phyloP scores from a whole-genome alignment of 257 asterid species.

The Jacaranda mimosifolia region DNA sequence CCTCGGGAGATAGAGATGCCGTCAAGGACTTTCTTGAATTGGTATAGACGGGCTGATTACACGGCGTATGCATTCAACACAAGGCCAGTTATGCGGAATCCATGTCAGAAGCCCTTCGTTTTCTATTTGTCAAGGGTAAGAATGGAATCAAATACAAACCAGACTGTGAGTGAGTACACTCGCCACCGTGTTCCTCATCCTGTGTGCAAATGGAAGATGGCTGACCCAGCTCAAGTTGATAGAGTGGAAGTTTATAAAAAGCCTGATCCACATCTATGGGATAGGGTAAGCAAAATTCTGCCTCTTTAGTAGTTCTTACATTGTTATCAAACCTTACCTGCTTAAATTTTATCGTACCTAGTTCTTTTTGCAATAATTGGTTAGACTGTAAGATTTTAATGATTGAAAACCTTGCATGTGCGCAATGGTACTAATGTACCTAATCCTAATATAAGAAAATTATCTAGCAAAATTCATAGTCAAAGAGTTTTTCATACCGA shows the following conservation, averaged over 20 bases:
- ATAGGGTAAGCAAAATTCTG: slow-evolving; percentile 49
- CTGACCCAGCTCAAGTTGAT: slow-evolving; percentile 50
- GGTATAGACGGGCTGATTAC: slow-evolving; percentile 75
- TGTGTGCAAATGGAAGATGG: slow-evolving; percentile 59
- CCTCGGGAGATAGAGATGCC: slow-evolving; percentile 83
- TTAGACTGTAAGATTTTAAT: not conserved
- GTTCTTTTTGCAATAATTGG: slow-evolving; percentile 8
- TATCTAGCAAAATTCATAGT: slow-evolving; percentile 6
- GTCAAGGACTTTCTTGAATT: slow-evolving; percentile 69
- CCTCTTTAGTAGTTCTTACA: not conserved
- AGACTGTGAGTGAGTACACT: slow-evolving; percentile 51
- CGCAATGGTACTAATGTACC: slow-evolving; percentile 25
- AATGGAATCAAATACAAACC: slow-evolving; percentile 43
- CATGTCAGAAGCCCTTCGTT: slow-evolving; percentile 71
- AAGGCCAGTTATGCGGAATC: slow-evolving; percentile 68
- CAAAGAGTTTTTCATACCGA: slow-evolving; percentile 33
- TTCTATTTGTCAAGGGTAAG: slow-evolving; percentile 51
- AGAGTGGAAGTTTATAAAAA: slow-evolving; percentile 56
- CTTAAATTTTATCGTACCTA: not conserved
- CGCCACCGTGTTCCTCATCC: slow-evolving; percentile 56
- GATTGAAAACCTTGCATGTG: slow-evolving; percentile 30
- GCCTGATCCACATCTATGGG: slow-evolving; percentile 66
- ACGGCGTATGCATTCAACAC: slow-evolving; percentile 77
- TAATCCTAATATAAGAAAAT: slow-evolving; percentile 31
- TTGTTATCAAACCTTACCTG: not conserved